A percentile compares a stretch with the other conserved stretches of the same genome.
Conservation (phyloP, 108 stramenopile species). For the Conticribra guillardii region DNA sequence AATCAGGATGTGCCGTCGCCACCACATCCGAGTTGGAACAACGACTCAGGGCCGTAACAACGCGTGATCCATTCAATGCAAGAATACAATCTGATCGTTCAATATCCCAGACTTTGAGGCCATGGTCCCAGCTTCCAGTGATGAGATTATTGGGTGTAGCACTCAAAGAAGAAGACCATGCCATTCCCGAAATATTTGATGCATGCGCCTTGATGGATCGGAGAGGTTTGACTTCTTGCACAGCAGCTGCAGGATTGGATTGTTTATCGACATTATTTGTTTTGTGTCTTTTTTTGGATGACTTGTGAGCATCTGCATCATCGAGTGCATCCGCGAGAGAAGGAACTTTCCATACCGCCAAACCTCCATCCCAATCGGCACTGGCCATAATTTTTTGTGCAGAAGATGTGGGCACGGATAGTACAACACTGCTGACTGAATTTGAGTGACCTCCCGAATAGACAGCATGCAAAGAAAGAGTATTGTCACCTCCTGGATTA, state of each 20-base stretch:
- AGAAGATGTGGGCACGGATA: conserved; percentile 9
- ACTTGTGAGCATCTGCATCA: conserved; percentile 15
- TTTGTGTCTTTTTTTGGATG: conserved; percentile 17
- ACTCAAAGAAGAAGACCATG: conserved; percentile 48
- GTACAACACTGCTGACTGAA: conserved; percentile 61
- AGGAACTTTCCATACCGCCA: conserved; percentile 71
- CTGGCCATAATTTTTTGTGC: conserved; percentile 56
- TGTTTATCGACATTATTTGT: not conserved
- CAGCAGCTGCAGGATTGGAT: not conserved
- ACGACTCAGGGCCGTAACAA: conserved; percentile 72
- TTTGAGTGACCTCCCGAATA: conserved; percentile 57
- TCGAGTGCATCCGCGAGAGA: not conserved
- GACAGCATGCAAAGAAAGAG: conserved; percentile 31
- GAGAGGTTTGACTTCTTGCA: conserved; percentile 46
- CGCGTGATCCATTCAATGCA: conserved; percentile 82
- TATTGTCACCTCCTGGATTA: not conserved
- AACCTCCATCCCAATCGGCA: conserved; percentile 80
- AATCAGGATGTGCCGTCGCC: conserved; percentile 85
- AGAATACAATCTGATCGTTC: conserved; percentile 78
- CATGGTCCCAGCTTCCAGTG: conserved; percentile 85
- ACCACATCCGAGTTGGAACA: conserved; percentile 77
- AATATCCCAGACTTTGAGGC: conserved; percentile 76
- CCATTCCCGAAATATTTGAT: conserved; percentile 75
- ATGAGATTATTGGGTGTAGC: conserved; percentile 42
- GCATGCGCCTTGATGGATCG: conserved; percentile 65